phyloP scores from a whole-genome alignment of 2,329 filamentous ascomycete genomes.

The Leptosphaerulina australis region DNA sequence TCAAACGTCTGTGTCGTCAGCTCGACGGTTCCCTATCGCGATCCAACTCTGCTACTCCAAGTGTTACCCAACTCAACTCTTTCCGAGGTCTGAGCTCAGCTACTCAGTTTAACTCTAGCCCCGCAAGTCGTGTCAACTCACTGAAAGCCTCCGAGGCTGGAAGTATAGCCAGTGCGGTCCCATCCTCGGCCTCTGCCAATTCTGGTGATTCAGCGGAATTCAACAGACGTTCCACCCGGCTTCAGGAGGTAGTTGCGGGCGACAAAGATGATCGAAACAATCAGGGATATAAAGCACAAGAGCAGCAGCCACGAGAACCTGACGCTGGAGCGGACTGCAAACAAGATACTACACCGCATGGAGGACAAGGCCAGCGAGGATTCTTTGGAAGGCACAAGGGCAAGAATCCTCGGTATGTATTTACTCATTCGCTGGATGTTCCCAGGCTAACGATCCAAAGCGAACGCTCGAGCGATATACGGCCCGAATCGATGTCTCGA shows the following conservation, averaged over 20 bases:
- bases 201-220: conserved; percentile 13
- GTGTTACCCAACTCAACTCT: conserved; percentile 20
- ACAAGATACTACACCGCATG: conserved; percentile 43
- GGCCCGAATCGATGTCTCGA: conserved; percentile 45
- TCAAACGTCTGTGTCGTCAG: conserved; percentile 19
- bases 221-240: conserved; percentile 12
- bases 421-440: too few relatives aligned
- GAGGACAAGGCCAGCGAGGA: conserved; percentile 44
- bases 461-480: conserved; percentile 47
- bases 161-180: conserved; percentile 18
- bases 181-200: conserved; percentile 15
- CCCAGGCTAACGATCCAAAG: conserved; percentile 13
- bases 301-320: conserved; percentile 39
- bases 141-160: conserved; percentile 15
- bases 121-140: conserved; percentile 3
- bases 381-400: conserved; percentile 41
- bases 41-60: conserved; percentile 21
- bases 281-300: conserved; percentile 46
- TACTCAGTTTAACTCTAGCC: background rate
- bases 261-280: conserved; percentile 40
- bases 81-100: background rate
- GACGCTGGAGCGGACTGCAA: conserved; percentile 37
- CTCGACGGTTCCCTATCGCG: conserved; percentile 33
- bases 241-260: conserved; percentile 19
- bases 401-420: conserved; percentile 40